These are phyloP conservation scores for Botrytis byssoidea DNA, from an alignment of 2,329 filamentous ascomycete genomes.

Conservation along the genomic window DNA sequence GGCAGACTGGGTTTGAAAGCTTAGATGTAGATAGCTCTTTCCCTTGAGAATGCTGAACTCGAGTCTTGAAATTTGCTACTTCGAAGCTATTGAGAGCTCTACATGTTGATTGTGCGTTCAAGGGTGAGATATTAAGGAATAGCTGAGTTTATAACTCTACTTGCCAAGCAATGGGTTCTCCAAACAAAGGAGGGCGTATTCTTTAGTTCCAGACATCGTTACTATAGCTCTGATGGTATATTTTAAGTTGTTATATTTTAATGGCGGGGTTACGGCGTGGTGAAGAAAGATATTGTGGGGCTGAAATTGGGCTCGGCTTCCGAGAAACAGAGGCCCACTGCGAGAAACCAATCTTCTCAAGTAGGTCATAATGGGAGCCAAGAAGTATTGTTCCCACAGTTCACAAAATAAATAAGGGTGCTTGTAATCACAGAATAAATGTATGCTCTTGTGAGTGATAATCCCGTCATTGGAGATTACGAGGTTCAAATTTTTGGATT, in stretches of 20 bases:
- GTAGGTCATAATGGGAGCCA: slow-evolving; percentile 1
- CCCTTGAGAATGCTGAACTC: neutral
- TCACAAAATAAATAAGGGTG: neutral
- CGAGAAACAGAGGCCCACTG: neutral
- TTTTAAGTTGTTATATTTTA: slow-evolving; percentile 23
- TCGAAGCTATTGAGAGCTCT: neutral
- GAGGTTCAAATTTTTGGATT: neutral
- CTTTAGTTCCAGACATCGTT: slow-evolving; percentile 69
- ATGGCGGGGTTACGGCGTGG: slow-evolving; percentile 20
- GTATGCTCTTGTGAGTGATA: neutral
- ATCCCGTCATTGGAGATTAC: neutral
- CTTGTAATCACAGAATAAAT: neutral
- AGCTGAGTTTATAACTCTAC: slow-evolving; percentile 34
- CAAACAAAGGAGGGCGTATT: slow-evolving; percentile 86
- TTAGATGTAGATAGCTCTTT: neutral
- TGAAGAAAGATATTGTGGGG: slow-evolving; percentile 28
- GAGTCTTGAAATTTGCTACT: neutral
- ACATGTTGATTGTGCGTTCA: neutral
- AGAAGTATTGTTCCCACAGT: neutral
- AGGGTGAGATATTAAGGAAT: neutral
- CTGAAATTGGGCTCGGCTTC: slow-evolving; percentile 25
- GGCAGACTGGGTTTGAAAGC: neutral
- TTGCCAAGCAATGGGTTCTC: slow-evolving; percentile 96
- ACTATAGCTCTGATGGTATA: slow-evolving; percentile 8
- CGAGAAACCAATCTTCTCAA: neutral